Conservation (phyloP, 345 rosid genomes). For the Linum usitatissimum region DNA sequence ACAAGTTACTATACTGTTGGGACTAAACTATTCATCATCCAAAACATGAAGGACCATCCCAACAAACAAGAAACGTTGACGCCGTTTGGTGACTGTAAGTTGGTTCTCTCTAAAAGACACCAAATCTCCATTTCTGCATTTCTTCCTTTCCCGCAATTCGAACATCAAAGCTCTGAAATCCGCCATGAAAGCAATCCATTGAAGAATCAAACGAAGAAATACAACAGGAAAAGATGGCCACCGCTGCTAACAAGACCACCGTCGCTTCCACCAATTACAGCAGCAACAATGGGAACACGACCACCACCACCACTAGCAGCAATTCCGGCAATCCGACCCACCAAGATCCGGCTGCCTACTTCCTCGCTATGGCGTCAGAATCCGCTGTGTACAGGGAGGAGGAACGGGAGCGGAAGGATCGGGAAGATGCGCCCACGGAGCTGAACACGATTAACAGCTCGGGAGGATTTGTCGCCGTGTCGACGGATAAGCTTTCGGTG, state of each 20-base stretch:
- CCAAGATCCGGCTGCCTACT: conserved; percentile 43
- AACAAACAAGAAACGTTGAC: too few relatives aligned
- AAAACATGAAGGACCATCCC: too few relatives aligned
- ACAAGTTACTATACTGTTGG: not conserved
- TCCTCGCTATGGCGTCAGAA: conserved; percentile 28
- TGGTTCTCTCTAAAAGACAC: too few relatives aligned
- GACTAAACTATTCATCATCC: not conserved
- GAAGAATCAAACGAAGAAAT: not conserved
- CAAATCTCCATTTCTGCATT: not conserved
- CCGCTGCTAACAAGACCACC: not conserved
- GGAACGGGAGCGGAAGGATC: conserved; percentile 19
- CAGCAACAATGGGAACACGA: conserved; percentile 4
- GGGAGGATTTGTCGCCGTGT: conserved; percentile 69
- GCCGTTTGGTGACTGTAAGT: too few relatives aligned
- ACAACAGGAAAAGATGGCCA: conserved; percentile 7
- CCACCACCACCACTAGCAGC: not conserved
- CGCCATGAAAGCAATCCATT: not conserved
- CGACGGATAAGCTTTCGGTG: conserved; percentile 68
- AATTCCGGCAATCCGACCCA: conserved; percentile 9
- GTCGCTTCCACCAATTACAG: not conserved
- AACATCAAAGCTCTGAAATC: not conserved
- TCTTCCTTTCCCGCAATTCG: not conserved
- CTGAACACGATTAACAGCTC: conserved; percentile 81
- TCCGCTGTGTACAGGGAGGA: conserved; percentile 22
- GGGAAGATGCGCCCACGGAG: conserved; percentile 67